Percentiles rank a stretch among this genome's conserved stretches.
These are phyloP conservation scores for Acidomyces sp. DNA, from an alignment of 495 filamentous ascomycete genomes.

Conservation along the genomic window DNA sequence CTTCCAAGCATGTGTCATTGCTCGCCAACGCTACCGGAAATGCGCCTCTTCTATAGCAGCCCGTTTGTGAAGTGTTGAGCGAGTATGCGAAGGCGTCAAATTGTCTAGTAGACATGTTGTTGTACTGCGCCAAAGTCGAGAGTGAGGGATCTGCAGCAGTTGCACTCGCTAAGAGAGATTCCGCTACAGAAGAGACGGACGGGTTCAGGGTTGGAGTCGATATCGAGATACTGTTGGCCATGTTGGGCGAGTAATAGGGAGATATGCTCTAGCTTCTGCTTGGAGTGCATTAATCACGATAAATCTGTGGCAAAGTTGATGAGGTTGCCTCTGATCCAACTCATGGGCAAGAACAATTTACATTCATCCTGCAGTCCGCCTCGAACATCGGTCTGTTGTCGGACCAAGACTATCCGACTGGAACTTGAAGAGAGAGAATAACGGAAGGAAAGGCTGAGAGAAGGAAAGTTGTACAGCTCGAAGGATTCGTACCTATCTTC, in stretches of 20 bases:
- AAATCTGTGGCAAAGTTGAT: too few relatives aligned
- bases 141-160: not conserved
- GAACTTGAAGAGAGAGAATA: too few relatives aligned
- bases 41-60: conserved; percentile 13
- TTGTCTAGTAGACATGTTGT: conserved; percentile 10
- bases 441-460: too few relatives aligned
- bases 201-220: not conserved
- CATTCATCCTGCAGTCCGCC: too few relatives aligned
- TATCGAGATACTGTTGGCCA: not conserved
- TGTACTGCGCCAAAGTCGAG: not conserved
- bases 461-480: too few relatives aligned
- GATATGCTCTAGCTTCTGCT: too few relatives aligned
- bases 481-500: too few relatives aligned
- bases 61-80: conserved; percentile 9
- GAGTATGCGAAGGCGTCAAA: conserved; percentile 5
- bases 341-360: too few relatives aligned
- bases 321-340: too few relatives aligned
- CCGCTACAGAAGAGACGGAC: not conserved
- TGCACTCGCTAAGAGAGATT: not conserved
- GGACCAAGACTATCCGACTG: too few relatives aligned
- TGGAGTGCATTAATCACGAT: too few relatives aligned
- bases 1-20: conserved; percentile 17
- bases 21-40: conserved; percentile 16
- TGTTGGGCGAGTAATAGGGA: conserved; percentile 1
- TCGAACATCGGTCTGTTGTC: too few relatives aligned